Evolutionary conservation across 176 grass and related monocot genomes (phyloP), one percentile per base, ranked within the genome.

Genomic region (Pharus latifolius): DNA sequence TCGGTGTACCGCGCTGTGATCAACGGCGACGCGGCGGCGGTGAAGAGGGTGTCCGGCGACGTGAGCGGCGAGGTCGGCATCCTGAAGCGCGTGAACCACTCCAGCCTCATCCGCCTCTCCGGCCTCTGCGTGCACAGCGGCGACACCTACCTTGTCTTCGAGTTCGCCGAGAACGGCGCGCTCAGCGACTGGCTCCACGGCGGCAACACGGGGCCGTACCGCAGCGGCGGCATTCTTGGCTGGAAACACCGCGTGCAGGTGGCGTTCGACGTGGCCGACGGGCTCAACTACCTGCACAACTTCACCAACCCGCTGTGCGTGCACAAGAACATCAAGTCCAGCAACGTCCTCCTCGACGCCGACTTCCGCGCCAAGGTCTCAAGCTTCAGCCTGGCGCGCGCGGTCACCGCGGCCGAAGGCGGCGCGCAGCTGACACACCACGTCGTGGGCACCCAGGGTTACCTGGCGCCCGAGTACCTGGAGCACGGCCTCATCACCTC

Each of bases 291-390:
- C 78, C 87, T 96, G 25, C 91, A 96, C 81, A 52, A 96, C 81
- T 91, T 88, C 81, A 78, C 74, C 7, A 85, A 29, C 44, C 87
- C 87, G 50, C 81, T 84, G 15, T 96, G 83, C 63, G 76, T 96
- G 38, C 91, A 96, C 69, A 90, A 96, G 80, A 96, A 91, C 33
- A 51, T 96, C 33, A 85, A 96, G 69, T 87, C 70, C 81, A 86
- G 57, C 81, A 88, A 88, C 74, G 48, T 96, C 23, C 82, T 96
- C 13, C 69, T 96, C 43, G 87, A 96, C 67, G 61, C 40, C 25
- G 78, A 88, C 70, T 61, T 91, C 51, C 80, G 84, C 42, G 91
- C 81, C 47, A 96, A 88, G 81, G 57, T 96, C 13, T 87, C 84
- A 0, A 80, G 70, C 68, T 96, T 96, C 46, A 70, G 81, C 15